Conservation (phyloP, 345 rosid genomes). For the Corchorus capsularis region DNA sequence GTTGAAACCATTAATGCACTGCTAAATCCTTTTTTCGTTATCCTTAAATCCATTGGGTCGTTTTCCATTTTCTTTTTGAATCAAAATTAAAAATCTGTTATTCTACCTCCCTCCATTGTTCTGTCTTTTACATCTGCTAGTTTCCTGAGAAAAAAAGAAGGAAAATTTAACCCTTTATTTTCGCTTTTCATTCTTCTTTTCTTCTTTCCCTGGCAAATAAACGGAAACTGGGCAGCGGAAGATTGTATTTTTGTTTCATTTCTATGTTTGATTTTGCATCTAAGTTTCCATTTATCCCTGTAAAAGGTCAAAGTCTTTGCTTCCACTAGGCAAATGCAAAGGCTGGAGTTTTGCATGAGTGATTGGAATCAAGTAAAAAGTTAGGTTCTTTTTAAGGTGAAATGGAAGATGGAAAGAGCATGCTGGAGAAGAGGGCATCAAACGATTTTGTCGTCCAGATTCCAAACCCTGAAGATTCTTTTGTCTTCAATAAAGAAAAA, state of each 20-base stretch:
- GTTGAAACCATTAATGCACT: neutral
- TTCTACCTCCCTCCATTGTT: neutral
- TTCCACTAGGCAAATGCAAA: neutral
- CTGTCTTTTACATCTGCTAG: neutral
- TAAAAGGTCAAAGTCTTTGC: neutral
- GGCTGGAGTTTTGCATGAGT: neutral
- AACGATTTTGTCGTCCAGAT: slow-evolving; percentile 44
- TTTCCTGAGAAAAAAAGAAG: neutral
- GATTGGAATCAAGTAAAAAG: neutral
- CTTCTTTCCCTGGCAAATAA: neutral
- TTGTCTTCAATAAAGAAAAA: neutral
- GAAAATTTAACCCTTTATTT: neutral
- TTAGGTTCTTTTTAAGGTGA: neutral
- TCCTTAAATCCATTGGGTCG: neutral
- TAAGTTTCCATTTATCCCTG: neutral
- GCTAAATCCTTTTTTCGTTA: neutral
- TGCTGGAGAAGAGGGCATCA: slow-evolving; percentile 36
- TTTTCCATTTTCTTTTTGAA: neutral
- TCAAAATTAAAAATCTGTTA: neutral
- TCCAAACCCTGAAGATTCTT: slow-evolving; percentile 25
- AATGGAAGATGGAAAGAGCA: slow-evolving; percentile 33
- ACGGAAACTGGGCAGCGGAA: neutral
- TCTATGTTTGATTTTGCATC: neutral
- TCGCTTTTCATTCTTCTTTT: neutral
- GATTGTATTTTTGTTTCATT: neutral